Evolutionary conservation across 768 basidiomycete genomes (phyloP).

Genomic region (Boletus eberwhitei): DNA sequence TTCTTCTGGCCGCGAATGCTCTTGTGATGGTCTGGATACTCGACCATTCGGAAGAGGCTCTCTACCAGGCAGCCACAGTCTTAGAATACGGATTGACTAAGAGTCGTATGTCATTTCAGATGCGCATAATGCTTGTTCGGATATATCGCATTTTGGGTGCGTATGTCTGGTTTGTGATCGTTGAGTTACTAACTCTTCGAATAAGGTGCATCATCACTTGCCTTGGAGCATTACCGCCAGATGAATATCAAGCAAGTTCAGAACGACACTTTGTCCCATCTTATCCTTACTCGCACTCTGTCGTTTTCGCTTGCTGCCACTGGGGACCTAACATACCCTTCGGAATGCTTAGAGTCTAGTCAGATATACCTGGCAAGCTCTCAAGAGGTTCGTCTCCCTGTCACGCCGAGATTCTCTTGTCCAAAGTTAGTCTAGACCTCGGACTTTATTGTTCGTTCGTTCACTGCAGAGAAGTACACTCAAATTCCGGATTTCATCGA

Average conservation of each 20-base stretch:
- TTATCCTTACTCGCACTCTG: constrained; percentile 70
- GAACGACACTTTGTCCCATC: constrained; percentile 84
- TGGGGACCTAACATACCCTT: constrained; percentile 71
- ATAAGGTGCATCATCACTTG: constrained; percentile 67
- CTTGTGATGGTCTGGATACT: constrained; percentile 63
- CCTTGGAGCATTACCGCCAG: constrained; percentile 74
- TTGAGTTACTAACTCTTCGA: neutral
- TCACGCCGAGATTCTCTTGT: neutral
- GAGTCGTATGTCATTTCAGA: constrained; percentile 79
- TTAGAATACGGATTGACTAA: constrained; percentile 69
- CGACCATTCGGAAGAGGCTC: constrained; percentile 49
- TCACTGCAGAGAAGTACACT: constrained; percentile 77
- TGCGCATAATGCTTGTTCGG: constrained; percentile 72
- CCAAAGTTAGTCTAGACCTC: constrained; percentile 49
- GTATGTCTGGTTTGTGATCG: constrained; percentile 7
- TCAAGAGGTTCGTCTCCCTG: constrained; percentile 55
- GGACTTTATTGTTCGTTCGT: constrained; percentile 78
- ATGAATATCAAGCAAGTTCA: constrained; percentile 84
- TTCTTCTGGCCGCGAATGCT: constrained; percentile 66
- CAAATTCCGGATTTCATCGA: constrained; percentile 85
- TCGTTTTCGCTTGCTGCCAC: constrained; percentile 75
- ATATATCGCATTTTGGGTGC: constrained; percentile 80
- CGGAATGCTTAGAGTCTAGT: constrained; percentile 75
- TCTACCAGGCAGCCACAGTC: constrained; percentile 61
- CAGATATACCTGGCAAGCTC: constrained; percentile 80